Evolutionary conservation across 345 rosid genomes (phyloP), one percentile per base, ranked within the genome.

Genomic region (Cochlearia excelsa): DNA sequence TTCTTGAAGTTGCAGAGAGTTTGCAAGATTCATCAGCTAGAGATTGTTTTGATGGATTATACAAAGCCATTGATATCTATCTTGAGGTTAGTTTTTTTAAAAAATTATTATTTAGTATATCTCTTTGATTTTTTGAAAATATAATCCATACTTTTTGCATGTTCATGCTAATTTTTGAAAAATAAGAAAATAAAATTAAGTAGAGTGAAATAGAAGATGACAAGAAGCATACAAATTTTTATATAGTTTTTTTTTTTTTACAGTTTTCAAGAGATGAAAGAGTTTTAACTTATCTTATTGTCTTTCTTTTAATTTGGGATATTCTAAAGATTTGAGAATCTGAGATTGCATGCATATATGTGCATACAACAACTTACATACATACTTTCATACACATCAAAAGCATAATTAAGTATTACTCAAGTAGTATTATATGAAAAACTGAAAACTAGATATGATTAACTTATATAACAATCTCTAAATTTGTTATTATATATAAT

Each of bases 41-140:
- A 71, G 86, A 85, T 67, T 78, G 84, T 74, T 83, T 76, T 59
- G 93, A 85, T 78, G 93, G 86, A 40, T 80, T 88, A 71, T 85
- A 82, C 80, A 79, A 75, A 78, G 86, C 93, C 53, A 79, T 88
- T 63, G 93, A 88, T 51, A 79, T 82, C 71, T 88, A 77, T 75
- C 87, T 85, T 26, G 78, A 83, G 89, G 96, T 83, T 37, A 78
- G 69, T 44, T 63, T 46, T 49, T 16, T 16, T 16, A 0, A 0
- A 16, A 16, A 16, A 16, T 16, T 16, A 16, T 16, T 16, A 16
- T 16, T 16, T 16, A 16, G 23, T 16, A 16, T 16, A 16, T 16
- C 23, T 42, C 34, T 31, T 4, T 2, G 4, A 8, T 16, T 27
- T 55, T 9, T 6, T 16, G 23, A 16, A 16, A 16, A 16, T 16